Base-by-base conservation (phyloP, 257 asterid genomes). In the Catharanthus roseus region DNA sequence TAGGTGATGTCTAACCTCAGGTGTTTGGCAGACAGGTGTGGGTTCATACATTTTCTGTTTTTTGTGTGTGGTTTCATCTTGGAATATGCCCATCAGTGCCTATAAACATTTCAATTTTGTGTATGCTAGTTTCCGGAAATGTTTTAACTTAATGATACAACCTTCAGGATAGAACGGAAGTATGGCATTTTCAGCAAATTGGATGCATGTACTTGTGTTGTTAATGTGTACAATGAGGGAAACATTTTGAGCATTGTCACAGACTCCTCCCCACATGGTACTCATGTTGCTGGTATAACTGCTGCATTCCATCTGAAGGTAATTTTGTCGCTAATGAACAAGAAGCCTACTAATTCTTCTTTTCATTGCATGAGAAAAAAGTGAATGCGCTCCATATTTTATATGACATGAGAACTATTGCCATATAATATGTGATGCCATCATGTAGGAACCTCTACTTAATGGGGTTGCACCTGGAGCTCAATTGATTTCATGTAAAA, bases 401-500 rank as follows among this genome's bases (percentile, higher is more conserved):
- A 60, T 19, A 61, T 69, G 4, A 45, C 18, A 15, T 38, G 57
- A 56, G 31, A 45, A 12, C 45, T 64, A 50, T 70, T n/a, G 57
- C 24, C 10, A 28, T 36, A 53, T n/a, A 15, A 45, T 65, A 51
- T 74, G 19, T 65, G 47, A 60, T 65, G 50, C 80, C 72, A 72
- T 75, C 83, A 71, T 75, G 62, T 71, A 93, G 99, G 99, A 93
- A 77, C 96, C 96, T 72, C 85, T 89, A 84, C 77, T 93, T 79
- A 93, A 93, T 86, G 99, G 99, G 78, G 89, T 93, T 83, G 99
- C 99, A 72, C 99, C 99, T 78, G 99, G 99, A 82, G 99, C 99
- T 66, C 97, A 93, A 79, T 66, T 93, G 77, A 80, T 93, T 73
- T 93, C 99, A 54, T 93, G 97, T 85, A 93, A 93, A 85, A 93